phyloP scores from a whole-genome alignment of 2,329 filamentous ascomycete species.

The Chaetomiaceae sp. region DNA sequence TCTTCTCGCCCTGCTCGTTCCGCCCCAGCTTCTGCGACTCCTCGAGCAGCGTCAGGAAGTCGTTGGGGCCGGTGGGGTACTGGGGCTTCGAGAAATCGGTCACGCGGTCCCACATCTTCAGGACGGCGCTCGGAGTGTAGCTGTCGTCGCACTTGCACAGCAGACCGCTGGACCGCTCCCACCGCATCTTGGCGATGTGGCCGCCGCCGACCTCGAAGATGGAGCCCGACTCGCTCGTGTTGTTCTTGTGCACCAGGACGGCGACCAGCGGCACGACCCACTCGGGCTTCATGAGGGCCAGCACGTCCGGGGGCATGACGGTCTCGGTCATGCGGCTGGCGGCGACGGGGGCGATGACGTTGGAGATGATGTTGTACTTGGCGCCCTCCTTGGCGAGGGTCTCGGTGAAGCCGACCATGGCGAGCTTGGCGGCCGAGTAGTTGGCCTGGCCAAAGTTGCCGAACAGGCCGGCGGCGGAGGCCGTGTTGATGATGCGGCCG shows the following conservation, averaged over 20 bases:
- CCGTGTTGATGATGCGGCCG: conserved; percentile 91
- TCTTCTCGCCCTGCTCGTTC: conserved; percentile 64
- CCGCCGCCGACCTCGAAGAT: conserved; percentile 95
- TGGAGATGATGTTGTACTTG: conserved; percentile 96
- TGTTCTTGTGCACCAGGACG: conserved; percentile 77
- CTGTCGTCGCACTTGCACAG: conserved; percentile 82
- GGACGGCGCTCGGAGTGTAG: conserved; percentile 80
- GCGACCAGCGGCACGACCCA: conserved; percentile 95
- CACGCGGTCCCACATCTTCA: conserved; percentile 85
- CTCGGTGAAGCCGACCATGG: conserved; percentile 94
- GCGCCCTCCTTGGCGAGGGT: conserved; percentile 93
- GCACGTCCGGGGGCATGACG: conserved; percentile 88
- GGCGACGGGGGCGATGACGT: conserved; percentile 92
- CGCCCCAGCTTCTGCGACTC: conserved; percentile 71
- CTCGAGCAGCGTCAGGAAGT: conserved; percentile 83
- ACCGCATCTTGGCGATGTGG: conserved; percentile 85
- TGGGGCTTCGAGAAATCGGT: conserved; percentile 78
- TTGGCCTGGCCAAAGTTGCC: conserved; percentile 94
- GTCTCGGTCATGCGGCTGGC: conserved; percentile 94
- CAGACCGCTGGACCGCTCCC: conserved; percentile 87
- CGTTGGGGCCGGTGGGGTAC: conserved; percentile 76
- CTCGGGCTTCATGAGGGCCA: conserved; percentile 79
- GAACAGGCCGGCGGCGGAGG: conserved; percentile 92
- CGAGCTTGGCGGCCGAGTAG: conserved; percentile 94
- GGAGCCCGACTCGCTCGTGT: conserved; percentile 72